phyloP scores from a whole-genome alignment of 2,329 filamentous ascomycete genomes.

The Botrytis tulipae region DNA sequence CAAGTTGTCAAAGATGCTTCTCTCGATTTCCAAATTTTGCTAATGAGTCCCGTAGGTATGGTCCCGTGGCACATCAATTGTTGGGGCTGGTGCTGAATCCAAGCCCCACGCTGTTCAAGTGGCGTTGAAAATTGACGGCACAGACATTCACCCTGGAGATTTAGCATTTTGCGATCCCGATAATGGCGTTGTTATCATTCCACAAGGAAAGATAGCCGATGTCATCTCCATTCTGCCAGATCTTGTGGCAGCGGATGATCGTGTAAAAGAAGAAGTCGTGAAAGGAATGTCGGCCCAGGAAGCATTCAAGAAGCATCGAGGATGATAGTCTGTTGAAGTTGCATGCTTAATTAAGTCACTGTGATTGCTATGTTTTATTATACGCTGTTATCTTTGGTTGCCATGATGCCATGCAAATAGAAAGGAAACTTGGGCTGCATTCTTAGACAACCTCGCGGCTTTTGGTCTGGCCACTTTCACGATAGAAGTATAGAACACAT shows the following conservation, averaged over 20 bases:
- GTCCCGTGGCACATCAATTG: constrained; percentile 55
- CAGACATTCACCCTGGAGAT: constrained; percentile 54
- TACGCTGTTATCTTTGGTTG: not conserved
- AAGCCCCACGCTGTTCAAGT: constrained; percentile 54
- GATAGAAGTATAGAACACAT: not conserved
- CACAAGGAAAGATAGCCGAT: constrained; percentile 55
- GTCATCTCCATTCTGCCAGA: constrained; percentile 53
- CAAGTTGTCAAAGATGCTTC: not conserved
- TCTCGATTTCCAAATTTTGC: constrained; percentile 1
- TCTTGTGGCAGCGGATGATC: constrained; percentile 50
- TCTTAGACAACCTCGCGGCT: not conserved
- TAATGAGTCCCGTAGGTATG: constrained; percentile 47
- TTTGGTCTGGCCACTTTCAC: not conserved
- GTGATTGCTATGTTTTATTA: not conserved
- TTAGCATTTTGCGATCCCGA: constrained; percentile 66
- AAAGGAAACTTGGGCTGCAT: not conserved
- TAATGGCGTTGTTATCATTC: constrained; percentile 71
- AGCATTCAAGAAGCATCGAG: constrained; percentile 54
- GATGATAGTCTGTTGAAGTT: constrained; percentile 6
- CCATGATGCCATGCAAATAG: not conserved
- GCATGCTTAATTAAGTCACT: not conserved
- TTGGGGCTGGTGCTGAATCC: constrained; percentile 56
- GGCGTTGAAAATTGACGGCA: constrained; percentile 46
- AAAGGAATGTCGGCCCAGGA: constrained; percentile 61
- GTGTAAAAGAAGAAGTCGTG: constrained; percentile 63